A percentile compares a stretch with the other conserved stretches of the same genome.
Evolutionary conservation across 805 yeast genomes (phyloP).

Genomic region (Yamadazyma takamatsuzukensis): DNA sequence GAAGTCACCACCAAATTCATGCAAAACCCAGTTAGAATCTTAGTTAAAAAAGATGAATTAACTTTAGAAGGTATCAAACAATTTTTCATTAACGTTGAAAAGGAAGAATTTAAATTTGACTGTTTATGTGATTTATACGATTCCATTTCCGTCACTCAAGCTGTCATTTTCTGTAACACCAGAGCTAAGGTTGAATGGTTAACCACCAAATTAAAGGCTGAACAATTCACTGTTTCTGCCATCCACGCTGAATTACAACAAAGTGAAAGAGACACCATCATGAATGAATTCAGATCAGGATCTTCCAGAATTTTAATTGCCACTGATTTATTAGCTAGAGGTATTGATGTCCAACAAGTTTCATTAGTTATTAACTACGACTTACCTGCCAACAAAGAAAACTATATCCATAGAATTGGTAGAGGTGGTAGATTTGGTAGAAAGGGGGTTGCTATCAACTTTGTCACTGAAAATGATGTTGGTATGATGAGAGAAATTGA

Average conservation of each 20-base stretch:
- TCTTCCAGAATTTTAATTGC: constrained; percentile 88
- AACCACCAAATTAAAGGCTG: constrained; percentile 65
- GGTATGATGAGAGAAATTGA: constrained; percentile 80
- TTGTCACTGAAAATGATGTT: constrained; percentile 78
- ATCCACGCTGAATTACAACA: constrained; percentile 98
- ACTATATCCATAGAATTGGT: constrained; percentile 96
- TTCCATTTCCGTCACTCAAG: constrained; percentile 92
- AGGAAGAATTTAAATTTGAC: constrained; percentile 93
- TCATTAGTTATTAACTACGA: constrained; percentile 94
- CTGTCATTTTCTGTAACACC: constrained; percentile 97
- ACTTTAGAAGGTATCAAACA: constrained; percentile 95
- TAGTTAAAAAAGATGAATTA: constrained; percentile 93
- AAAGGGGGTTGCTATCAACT: constrained; percentile 96
- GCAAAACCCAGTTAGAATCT: constrained; percentile 90
- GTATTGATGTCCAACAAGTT: constrained; percentile 97
- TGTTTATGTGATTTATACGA: constrained; percentile 93
- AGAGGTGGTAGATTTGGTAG: constrained; percentile 98
- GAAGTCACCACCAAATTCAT: constrained; percentile 89
- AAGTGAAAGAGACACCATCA: constrained; percentile 85
- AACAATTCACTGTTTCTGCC: constrained; percentile 87
- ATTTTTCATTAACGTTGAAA: constrained; percentile 83
- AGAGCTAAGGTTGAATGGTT: constrained; percentile 91
- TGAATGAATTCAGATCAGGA: constrained; percentile 95
- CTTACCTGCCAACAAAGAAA: constrained; percentile 84
- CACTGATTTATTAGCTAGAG: constrained; percentile 96